phyloP scores from a whole-genome alignment of 306 rosid genomes.

The Corylus heterophylla region DNA sequence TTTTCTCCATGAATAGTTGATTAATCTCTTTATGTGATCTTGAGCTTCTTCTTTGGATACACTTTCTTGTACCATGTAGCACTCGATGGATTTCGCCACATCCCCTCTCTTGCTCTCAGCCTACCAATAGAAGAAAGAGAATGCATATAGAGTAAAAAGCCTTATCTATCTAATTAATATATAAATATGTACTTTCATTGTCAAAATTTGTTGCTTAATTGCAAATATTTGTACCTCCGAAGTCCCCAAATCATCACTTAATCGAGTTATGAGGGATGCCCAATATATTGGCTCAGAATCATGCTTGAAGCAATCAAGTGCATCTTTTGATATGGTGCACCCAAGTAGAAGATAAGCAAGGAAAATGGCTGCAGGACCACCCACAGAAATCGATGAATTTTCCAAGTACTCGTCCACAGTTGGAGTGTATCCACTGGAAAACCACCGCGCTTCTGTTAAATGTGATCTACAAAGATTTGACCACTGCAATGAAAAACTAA shows the following conservation, averaged over 20 bases:
- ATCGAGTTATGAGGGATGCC: conserved; percentile 26
- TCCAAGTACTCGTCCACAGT: conserved; percentile 27
- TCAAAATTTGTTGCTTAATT: too few species aligned
- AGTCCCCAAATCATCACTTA: conserved; percentile 37
- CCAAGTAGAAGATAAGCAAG: conserved; percentile 26
- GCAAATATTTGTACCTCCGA: conserved; percentile 15
- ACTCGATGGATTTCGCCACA: conserved; percentile 33
- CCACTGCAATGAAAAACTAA: conserved; percentile 23
- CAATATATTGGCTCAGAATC: conserved; percentile 27
- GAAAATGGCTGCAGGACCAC: conserved; percentile 29
- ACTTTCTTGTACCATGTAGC: conserved; percentile 29
- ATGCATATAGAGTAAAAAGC: too few species aligned
- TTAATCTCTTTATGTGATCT: conserved; percentile 4
- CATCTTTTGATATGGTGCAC: not conserved
- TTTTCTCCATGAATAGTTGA: conserved; percentile 22
- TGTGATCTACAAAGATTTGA: conserved; percentile 28
- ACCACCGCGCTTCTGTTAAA: conserved; percentile 39
- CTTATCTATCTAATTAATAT: too few species aligned
- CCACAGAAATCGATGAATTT: conserved; percentile 31
- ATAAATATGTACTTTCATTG: too few species aligned
- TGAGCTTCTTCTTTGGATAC: conserved; percentile 27
- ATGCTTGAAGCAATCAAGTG: conserved; percentile 8
- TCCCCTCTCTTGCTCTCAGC: conserved; percentile 37
- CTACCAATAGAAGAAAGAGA: not conserved
- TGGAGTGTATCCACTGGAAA: conserved; percentile 13